Conservation (phyloP, 106 monocot genomes). For the Dendrobium huoshanense region DNA sequence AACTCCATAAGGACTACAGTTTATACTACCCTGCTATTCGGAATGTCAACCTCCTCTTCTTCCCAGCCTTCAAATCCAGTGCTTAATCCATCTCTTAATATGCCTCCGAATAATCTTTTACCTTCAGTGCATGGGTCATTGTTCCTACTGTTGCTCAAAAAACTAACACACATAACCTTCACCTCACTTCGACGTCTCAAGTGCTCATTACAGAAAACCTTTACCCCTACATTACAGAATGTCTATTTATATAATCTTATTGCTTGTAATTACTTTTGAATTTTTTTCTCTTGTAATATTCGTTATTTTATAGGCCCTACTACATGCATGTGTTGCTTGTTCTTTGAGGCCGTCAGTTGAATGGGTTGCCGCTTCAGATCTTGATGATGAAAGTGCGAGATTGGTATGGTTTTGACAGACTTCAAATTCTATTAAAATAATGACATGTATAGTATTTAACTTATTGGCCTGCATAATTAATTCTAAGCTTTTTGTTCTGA, state of each 20-base stretch:
- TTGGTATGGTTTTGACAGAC: conserved; percentile 21
- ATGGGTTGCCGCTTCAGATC: conserved; percentile 84
- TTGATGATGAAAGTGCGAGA: conserved; percentile 65
- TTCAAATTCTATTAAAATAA: background rate
- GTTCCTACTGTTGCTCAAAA: no score
- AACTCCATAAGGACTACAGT: no score
- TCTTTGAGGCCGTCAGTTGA: conserved; percentile 57
- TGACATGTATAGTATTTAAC: background rate
- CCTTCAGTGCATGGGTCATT: no score
- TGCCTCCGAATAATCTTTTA: no score
- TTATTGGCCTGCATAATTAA: background rate
- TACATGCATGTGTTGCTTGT: conserved; percentile 74
- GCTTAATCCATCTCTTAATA: no score
- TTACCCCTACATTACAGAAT: no score
- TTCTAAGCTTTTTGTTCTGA: conserved; percentile 9
- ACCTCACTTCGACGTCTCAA: no score
- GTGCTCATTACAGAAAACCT: no score
- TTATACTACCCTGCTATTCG: no score
- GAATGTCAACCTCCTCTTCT: no score
- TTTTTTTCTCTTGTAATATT: background rate
- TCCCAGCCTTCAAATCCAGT: no score
- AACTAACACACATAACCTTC: no score
- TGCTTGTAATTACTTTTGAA: background rate
- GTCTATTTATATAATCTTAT: background rate
- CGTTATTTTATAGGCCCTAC: conserved; percentile 48